Evolutionary conservation across 441 rosid genomes (phyloP), one percentile per base, ranked within the genome.

Genomic region (Capsella rubella): DNA sequence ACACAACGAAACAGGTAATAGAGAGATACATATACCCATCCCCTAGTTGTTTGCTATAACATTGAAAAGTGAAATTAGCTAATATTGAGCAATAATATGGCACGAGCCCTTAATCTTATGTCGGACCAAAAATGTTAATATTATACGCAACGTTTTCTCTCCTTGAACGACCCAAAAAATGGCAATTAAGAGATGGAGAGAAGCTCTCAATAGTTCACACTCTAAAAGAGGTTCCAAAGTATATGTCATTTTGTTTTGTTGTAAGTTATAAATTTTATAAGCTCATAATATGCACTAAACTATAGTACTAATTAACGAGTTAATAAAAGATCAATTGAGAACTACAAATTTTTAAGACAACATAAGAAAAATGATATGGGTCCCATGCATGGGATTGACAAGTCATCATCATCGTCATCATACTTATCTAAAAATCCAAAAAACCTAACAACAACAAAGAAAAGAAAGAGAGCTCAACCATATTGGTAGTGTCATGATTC

Each of bases 311-410:
- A 66, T 21, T 21, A 21, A 55, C 55, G 40, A 56, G 59, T 51
- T 34, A 15, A 4, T 25, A 27, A 73, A 57, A 43, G 3, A 75
- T 51, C 75, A 62, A 21, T 69, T 69, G 64, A 53, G 64, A 59
- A 59, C 60, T 62, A 69, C 45, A 49, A 49, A 35, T 21, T 21
- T 1, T 21, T 21, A 21, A 21, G 67, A 73, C 64, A 65, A 52
- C 74, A 78, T 61, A 63, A 61, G 80, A 65, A 62, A 67, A 78
- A 61, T 63, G 43, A 64, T 69, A 69, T 55, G 83, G 85, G 84
- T 49, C 82, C 85, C 76, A 58, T 79, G 76, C 71, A 79, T 68
- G 71, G 75, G 50, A 58, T 18, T 54, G 66, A 60, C 77, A 72
- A 51, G 78, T 78, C 81, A 72, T 72, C 81, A 58, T 67, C 81